Base-by-base conservation (phyloP, 2,329 filamentous ascomycete genomes). In the Cercospora citrullina region DNA sequence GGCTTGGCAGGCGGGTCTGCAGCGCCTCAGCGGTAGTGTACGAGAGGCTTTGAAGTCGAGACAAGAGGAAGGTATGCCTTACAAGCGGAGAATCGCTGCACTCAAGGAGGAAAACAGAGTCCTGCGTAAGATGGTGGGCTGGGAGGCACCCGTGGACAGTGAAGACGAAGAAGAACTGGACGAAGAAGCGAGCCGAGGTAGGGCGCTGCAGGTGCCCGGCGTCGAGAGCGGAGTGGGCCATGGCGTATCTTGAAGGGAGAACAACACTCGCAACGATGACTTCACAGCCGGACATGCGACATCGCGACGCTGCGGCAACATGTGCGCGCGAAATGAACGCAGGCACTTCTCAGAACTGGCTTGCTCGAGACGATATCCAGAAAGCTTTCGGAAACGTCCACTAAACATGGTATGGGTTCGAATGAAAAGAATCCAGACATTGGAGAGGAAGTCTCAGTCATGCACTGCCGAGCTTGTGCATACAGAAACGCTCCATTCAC, bases 31-130 rank as follows among this genome's bases (percentile, higher is more conserved):
- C 4, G 81, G 82, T 57, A 79, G 78, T 31, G 79, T 83, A 12
- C 74, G 81, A 26, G 68, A 71, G 12, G 81, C 83, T 57, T 66
- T 82, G 42, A 77, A 77, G 70, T 74, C 73, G 31, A 76, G 80
- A 68, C 78, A 76, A 2, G 80, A 83, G 33, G 76, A 76, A 68
- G 70, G 70, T 57, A 69, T 78, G 68, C 78, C 77, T 5, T 78
- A 79, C 64, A 75, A 77, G 68, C 75, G 77, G 36, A 78, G 79
- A 69, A 75, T 83, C 3, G 78, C 78, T 53, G 80, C 77, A 30
- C 66, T 84, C 65, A 84, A 80, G 69, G 80, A 82, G 70, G 83
- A 85, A 75, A 85, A 84, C 69, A 73, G 80, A 53, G 76, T 83
- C 31, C 71, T 85, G 71, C 77, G 83, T 60, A 68, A 76, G 30